Evolutionary conservation across 768 basidiomycete species (phyloP).

Genomic region (Exidia glandulosa): DNA sequence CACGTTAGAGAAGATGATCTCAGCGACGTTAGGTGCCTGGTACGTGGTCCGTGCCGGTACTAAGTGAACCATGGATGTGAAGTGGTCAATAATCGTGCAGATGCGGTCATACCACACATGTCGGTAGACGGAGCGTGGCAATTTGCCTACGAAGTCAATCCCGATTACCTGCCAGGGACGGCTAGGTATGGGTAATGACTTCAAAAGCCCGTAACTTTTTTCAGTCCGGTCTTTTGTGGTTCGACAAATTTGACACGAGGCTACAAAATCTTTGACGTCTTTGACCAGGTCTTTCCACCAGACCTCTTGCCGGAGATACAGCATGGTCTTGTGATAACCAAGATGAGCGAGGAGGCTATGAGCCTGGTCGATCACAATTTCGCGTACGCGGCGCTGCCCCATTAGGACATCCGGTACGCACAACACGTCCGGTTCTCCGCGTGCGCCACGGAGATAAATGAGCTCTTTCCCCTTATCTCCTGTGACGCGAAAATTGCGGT

Average conservation of each 20-base stretch:
- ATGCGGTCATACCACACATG: too few species aligned
- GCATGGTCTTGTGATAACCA: slow-evolving; percentile 21
- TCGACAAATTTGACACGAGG: too few species aligned
- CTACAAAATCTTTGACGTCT: slow-evolving; percentile 18
- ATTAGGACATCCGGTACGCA: slow-evolving; percentile 10
- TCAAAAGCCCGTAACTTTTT: slow-evolving; percentile 14
- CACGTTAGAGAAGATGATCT: too few species aligned
- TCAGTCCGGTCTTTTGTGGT: slow-evolving; percentile 12
- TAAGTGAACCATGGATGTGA: too few species aligned
- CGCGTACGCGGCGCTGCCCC: slow-evolving; percentile 2
- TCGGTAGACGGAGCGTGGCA: slow-evolving; percentile 13
- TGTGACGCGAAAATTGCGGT: too few species aligned
- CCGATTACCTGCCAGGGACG: slow-evolving; percentile 18
- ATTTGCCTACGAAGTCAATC: slow-evolving; percentile 17
- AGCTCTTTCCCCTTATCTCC: too few species aligned
- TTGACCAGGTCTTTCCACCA: slow-evolving; percentile 29
- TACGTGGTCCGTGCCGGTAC: too few species aligned
- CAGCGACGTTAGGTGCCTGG: too few species aligned
- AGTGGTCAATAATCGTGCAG: too few species aligned
- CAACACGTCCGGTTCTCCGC: background rate
- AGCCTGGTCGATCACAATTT: slow-evolving; percentile 7
- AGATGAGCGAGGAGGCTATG: slow-evolving; percentile 30
- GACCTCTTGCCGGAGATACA: too few species aligned
- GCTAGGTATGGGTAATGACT: slow-evolving; percentile 12
- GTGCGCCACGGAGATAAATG: too few species aligned